Evolutionary conservation across 257 asterid genomes (phyloP).

Genomic region (Cynanchum wilfordii): DNA sequence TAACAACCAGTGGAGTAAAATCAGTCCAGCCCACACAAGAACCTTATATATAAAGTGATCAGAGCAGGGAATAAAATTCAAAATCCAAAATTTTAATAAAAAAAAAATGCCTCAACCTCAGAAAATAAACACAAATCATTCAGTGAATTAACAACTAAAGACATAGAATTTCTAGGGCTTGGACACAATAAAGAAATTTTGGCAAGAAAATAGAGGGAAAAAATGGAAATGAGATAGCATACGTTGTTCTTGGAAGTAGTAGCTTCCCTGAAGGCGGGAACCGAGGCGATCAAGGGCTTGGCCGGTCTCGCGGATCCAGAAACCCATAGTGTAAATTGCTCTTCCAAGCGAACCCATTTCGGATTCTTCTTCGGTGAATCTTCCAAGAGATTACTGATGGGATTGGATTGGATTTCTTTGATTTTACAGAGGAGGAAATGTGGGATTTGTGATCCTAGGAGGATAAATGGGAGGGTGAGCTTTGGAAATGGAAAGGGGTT

Average conservation of each 20-base stretch:
- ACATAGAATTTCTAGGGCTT: constrained; percentile 1
- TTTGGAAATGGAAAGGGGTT: no score
- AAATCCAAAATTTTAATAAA: not conserved
- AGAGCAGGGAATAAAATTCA: not conserved
- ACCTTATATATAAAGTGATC: not conserved
- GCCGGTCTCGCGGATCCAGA: constrained; percentile 97
- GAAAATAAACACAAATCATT: not conserved
- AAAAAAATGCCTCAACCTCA: not conserved
- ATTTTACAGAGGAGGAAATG: constrained; percentile 6
- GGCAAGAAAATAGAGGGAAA: not conserved
- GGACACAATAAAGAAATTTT: not conserved
- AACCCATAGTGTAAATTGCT: constrained; percentile 86
- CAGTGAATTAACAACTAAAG: not conserved
- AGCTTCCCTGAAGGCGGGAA: constrained; percentile 87
- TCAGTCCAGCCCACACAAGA: not conserved
- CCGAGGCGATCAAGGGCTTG: constrained; percentile 99
- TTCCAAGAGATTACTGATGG: no score
- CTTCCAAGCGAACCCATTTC: constrained; percentile 62
- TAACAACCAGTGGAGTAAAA: not conserved
- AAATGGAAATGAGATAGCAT: constrained; percentile 4
- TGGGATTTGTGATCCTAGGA: not conserved
- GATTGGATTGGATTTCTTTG: not conserved
- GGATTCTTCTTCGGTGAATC: constrained; percentile 3
- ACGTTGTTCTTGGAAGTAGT: constrained; percentile 79
- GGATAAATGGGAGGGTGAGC: no score